Conservation (phyloP, 139 green algal genomes). For the Micractinium conductrix region DNA sequence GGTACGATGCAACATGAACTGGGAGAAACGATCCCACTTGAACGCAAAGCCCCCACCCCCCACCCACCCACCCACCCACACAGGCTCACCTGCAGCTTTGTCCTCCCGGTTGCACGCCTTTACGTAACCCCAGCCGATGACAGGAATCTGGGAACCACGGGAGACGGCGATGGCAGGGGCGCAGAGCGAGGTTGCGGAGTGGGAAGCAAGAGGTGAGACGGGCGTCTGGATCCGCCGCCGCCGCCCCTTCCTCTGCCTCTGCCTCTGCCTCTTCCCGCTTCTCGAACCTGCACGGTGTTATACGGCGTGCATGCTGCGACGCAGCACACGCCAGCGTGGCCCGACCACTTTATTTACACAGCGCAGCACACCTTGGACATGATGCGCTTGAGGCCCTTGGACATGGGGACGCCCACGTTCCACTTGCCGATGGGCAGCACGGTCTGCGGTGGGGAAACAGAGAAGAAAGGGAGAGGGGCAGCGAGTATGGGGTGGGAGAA, state of each 20-base stretch:
- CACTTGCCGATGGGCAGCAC: slow-evolving; percentile 39
- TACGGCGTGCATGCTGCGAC: neutral
- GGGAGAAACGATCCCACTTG: neutral
- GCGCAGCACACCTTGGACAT: neutral
- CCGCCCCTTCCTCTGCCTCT: neutral
- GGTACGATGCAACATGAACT: neutral
- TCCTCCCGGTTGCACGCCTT: slow-evolving; percentile 37
- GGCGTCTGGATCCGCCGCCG: too few species aligned
- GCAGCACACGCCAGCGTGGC: neutral
- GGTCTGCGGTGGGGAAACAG: slow-evolving; percentile 4
- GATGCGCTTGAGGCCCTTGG: slow-evolving; percentile 21
- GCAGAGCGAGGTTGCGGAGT: neutral
- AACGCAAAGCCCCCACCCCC: neutral
- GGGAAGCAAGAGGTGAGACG: neutral
- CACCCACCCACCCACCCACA: neutral
- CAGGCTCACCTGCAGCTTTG: slow-evolving; percentile 12
- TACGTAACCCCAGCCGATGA: slow-evolving; percentile 30
- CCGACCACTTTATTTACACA: neutral
- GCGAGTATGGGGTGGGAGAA: too few species aligned
- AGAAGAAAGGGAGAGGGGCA: neutral
- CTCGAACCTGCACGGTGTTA: too few species aligned
- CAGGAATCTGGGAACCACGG: neutral
- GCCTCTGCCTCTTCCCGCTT: neutral
- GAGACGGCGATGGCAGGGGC: neutral
- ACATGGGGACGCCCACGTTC: slow-evolving; percentile 18